Evolutionary conservation across 768 basidiomycete species (phyloP).

Genomic region (Pleurotus djamor): DNA sequence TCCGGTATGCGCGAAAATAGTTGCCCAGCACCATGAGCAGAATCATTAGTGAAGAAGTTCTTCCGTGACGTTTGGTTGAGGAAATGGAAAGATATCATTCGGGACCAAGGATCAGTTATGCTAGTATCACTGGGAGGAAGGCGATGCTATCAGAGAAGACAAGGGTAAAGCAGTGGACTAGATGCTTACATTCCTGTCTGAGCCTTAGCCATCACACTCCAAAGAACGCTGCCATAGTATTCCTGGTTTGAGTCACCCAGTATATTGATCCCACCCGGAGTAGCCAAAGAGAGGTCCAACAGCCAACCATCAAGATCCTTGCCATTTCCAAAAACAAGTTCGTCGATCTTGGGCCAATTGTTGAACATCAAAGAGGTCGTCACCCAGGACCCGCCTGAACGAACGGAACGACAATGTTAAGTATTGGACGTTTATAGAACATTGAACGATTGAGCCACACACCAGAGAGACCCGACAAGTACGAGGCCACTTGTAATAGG

Average conservation of each 20-base stretch:
- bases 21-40: constrained; percentile 70
- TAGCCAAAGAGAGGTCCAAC: constrained; percentile 53
- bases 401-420: not conserved
- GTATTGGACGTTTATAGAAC: not conserved
- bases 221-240: constrained; percentile 52
- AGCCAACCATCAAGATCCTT: constrained; percentile 48
- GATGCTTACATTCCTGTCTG: constrained; percentile 46
- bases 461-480: constrained; percentile 69
- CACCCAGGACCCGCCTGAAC: constrained; percentile 64
- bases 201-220: constrained; percentile 57
- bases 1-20: constrained; percentile 59
- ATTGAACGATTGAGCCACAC: constrained; percentile 8
- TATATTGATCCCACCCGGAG: constrained; percentile 48
- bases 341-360: constrained; percentile 53
- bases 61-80: constrained; percentile 56
- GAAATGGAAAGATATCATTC: constrained; percentile 73
- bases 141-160: not conserved
- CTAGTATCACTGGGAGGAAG: constrained; percentile 51
- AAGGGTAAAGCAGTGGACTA: not conserved
- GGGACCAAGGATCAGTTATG: constrained; percentile 61
- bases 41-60: constrained; percentile 60
- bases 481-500: constrained; percentile 67
- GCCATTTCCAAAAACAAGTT: constrained; percentile 61
- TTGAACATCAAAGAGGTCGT: constrained; percentile 63
- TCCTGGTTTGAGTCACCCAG: constrained; percentile 44